Percentiles rank a stretch among this genome's conserved stretches.
These are phyloP conservation scores for Vitis vinifera DNA, from an alignment of 164 flowering plant species.

Conservation along the genomic window DNA sequence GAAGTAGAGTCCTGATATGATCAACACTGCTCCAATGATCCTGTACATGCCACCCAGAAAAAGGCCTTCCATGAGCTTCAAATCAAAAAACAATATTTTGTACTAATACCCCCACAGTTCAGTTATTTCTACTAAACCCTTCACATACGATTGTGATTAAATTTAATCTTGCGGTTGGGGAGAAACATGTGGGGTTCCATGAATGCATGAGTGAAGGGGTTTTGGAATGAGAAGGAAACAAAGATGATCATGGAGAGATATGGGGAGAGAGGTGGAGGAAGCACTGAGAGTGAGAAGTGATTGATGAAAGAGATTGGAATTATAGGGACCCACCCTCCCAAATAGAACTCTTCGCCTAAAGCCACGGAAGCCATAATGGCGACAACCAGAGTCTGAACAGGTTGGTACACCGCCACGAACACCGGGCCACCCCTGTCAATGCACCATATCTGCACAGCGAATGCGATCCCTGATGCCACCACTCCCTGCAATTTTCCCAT, in stretches of 20 bases:
- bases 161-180: too few species aligned
- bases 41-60: conserved; percentile 37
- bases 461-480: conserved; percentile 98
- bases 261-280: background rate
- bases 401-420: conserved; percentile 97
- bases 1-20: conserved; percentile 80
- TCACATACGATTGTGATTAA: too few species aligned
- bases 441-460: conserved; percentile 99
- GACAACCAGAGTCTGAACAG: conserved; percentile 96
- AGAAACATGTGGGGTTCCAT: too few species aligned
- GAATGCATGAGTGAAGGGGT: too few species aligned
- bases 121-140: too few species aligned
- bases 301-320: background rate
- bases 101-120: too few species aligned
- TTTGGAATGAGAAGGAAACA: too few species aligned
- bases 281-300: background rate
- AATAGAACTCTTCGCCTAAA: conserved; percentile 91
- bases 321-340: conserved; percentile 72
- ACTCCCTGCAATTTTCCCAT: conserved; percentile 57
- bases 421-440: conserved; percentile 99
- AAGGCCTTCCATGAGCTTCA: too few species aligned
- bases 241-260: too few species aligned
- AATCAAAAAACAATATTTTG: too few species aligned
- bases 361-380: conserved; percentile 91
- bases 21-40: conserved; percentile 93